Evolutionary conservation across 2,329 filamentous ascomycete species (phyloP), one percentile per base, ranked within the genome.

Genomic region (Coniosporium tulheliwenetii): DNA sequence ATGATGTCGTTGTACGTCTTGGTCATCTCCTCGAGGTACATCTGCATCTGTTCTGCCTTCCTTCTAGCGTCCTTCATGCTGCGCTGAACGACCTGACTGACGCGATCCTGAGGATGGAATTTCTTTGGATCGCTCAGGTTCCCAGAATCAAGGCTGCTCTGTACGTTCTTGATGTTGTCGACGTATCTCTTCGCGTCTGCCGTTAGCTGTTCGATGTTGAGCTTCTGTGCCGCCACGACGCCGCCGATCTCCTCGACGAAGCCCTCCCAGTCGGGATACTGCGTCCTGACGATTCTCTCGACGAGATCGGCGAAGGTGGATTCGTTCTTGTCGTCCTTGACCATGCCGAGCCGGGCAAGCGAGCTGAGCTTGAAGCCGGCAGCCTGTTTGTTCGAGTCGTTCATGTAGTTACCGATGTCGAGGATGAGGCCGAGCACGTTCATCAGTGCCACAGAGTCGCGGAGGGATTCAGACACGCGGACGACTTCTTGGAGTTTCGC

Each of bases 371-470:
- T 98, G 79, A 98, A 98, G 46, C 91, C 91, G 43, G 81, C 84
- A 3, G 91, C 91, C 64, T 96, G 91, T 66, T 98, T 98, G 65
- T 95, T 96, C 41, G 87, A 81, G 57, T 96, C 91, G 68, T 98
- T 98, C 91, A 98, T 98, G 71, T 94, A 98, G 62, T 98, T 98
- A 61, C 91, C 91, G 55, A 98, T 94, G 60, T 95, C 89, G 52
- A 98, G 69, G 61, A 98, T 98, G 46, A 96, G 72, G 44, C 89
- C 87, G 42, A 98, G 75, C 37, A 98, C 86, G 49, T 93, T 95
- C 80, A 96, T 94, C 52, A 98, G 66, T 19, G 85, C 82, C 19
- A 93, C 85, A 1, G 87, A 95, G 56, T 93, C 86, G 38, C 89
- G 77, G 41, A 98, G 66, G 8, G 85, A 83, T 63, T 96, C 89